These are phyloP conservation scores for Cenchrus fungigraminus DNA, from an alignment of 176 grass and related monocot genomes.

Conservation along the genomic window DNA sequence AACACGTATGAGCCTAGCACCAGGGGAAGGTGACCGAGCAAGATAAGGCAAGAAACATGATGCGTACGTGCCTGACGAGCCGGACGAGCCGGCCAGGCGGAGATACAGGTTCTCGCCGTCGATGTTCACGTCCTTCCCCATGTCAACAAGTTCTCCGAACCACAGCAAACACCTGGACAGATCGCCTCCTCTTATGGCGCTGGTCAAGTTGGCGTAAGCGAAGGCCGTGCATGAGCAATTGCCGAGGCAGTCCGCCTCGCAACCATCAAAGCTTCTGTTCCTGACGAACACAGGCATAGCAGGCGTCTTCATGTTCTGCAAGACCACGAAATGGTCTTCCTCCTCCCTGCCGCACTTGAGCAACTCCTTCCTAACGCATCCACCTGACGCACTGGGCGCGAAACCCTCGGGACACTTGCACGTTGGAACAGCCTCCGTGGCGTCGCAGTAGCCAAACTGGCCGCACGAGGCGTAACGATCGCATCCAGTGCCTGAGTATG, in stretches of 20 bases:
- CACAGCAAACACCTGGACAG: not conserved
- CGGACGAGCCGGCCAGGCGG: not conserved
- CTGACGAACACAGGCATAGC: not conserved
- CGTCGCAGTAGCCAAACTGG: slow-evolving; percentile 42
- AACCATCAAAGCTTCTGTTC: no score
- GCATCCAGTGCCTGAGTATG: slow-evolving; percentile 24
- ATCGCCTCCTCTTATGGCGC: not conserved
- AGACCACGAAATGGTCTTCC: not conserved
- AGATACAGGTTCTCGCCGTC: not conserved
- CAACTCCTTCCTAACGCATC: not conserved
- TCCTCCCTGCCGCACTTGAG: not conserved
- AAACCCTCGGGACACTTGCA: not conserved
- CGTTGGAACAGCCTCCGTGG: not conserved
- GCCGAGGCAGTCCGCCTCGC: no score
- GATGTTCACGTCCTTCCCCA: not conserved
- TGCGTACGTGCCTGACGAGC: not conserved
- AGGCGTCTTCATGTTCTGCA: not conserved
- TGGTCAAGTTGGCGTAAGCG: slow-evolving; percentile 25
- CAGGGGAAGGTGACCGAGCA: no score
- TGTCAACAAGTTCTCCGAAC: not conserved
- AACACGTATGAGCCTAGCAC: no score
- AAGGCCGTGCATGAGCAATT: slow-evolving; percentile 40
- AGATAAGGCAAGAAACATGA: no score
- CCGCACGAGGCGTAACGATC: slow-evolving; percentile 37
- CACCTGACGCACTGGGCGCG: not conserved